These are phyloP conservation scores for Viridothelium virens DNA, from an alignment of 495 filamentous ascomycete species.

Conservation along the genomic window DNA sequence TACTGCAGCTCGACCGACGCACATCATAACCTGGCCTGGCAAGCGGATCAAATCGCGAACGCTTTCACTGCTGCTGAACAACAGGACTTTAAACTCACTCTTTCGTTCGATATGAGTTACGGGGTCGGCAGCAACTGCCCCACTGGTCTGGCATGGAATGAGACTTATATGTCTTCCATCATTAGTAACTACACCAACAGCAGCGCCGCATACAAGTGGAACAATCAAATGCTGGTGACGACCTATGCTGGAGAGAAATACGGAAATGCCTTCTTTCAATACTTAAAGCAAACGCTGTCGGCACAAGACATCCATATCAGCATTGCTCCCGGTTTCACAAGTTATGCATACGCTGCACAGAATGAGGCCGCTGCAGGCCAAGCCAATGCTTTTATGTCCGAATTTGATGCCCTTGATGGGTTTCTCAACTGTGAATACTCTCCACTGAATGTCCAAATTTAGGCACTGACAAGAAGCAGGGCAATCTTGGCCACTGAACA, in stretches of 20 bases:
- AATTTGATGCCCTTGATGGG: conserved; percentile 22
- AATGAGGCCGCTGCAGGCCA: conserved; percentile 10
- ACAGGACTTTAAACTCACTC: conserved; percentile 22
- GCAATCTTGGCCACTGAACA: conserved; percentile 28
- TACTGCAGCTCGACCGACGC: conserved; percentile 13
- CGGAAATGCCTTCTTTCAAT: conserved; percentile 26
- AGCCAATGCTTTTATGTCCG: conserved; percentile 13
- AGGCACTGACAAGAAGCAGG: background rate
- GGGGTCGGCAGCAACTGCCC: conserved; percentile 13
- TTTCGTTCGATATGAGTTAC: conserved; percentile 26
- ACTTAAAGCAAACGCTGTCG: conserved; percentile 17
- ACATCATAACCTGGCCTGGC: conserved; percentile 14
- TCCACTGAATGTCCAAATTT: too few species aligned
- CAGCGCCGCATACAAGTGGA: conserved; percentile 22
- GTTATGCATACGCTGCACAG: conserved; percentile 20
- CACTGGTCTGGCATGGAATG: conserved; percentile 22
- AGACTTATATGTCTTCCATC: conserved; percentile 23
- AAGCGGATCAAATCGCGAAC: conserved; percentile 16
- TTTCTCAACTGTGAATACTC: conserved; percentile 22
- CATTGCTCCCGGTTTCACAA: conserved; percentile 22
- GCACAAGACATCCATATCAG: conserved; percentile 15
- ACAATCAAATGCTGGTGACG: conserved; percentile 27
- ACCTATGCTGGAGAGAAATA: conserved; percentile 27
- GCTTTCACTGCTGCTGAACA: conserved; percentile 23
- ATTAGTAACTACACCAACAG: conserved; percentile 20